Conservation (phyloP, 75 land plant genomes). For the Pinus taeda region DNA sequence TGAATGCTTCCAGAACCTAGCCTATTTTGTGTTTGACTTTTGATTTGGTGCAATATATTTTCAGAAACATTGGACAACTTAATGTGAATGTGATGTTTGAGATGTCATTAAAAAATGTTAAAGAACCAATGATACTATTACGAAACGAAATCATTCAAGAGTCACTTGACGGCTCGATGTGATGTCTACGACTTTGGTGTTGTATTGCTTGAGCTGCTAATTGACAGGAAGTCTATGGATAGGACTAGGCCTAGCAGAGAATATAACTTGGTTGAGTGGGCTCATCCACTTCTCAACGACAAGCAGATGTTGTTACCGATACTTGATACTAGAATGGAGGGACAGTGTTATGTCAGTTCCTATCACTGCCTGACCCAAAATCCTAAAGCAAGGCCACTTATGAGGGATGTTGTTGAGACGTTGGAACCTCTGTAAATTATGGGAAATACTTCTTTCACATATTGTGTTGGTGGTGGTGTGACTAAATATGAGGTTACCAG, state of each 20-base stretch:
- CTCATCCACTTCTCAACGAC: conserved; percentile 20
- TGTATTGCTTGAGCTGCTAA: conserved; percentile 43
- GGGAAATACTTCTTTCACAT: conserved; percentile 11
- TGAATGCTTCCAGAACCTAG: conserved; percentile 12
- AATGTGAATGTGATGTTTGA: background rate
- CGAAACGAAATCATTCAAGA: no score
- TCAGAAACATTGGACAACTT: background rate
- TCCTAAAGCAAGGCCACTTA: conserved; percentile 29
- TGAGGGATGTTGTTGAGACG: conserved; percentile 24
- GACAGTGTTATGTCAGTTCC: conserved; percentile 21
- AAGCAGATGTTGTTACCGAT: conserved; percentile 9
- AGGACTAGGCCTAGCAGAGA: conserved; percentile 35
- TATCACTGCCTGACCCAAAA: conserved; percentile 27
- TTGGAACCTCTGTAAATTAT: conserved; percentile 18
- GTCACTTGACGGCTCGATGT: conserved; percentile 51
- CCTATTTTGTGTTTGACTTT: background rate
- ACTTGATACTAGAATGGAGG: conserved; percentile 39
- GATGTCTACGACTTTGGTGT: conserved; percentile 55
- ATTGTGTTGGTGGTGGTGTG: background rate
- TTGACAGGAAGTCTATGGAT: conserved; percentile 25
- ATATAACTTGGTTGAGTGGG: conserved; percentile 51
- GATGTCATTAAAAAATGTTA: background rate
- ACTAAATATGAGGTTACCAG: background rate
- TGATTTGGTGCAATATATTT: background rate
- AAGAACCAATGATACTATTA: background rate